phyloP scores from a whole-genome alignment of 1,284 basidiomycete species.

The Coriolopsis trogii region DNA sequence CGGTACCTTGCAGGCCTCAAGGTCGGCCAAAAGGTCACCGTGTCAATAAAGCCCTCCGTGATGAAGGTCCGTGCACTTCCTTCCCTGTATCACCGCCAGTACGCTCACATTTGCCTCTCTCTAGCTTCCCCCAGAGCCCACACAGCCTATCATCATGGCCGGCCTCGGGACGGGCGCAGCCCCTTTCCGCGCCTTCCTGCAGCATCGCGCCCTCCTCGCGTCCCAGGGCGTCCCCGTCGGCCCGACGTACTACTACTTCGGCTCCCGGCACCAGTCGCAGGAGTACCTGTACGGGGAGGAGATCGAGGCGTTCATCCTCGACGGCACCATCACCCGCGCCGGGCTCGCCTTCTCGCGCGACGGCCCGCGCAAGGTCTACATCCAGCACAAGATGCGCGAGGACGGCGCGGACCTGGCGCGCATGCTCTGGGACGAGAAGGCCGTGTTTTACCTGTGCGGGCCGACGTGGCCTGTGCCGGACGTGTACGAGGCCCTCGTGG shows the following conservation, averaged over 20 bases:
- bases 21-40: slow-evolving; percentile 92
- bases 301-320: slow-evolving; percentile 81
- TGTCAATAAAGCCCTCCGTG: slow-evolving; percentile 97
- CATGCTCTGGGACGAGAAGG: slow-evolving; percentile 72
- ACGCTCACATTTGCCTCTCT: not conserved
- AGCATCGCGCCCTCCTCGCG: slow-evolving; percentile 87
- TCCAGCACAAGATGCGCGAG: slow-evolving; percentile 97
- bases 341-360: slow-evolving; percentile 98
- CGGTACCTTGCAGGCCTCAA: slow-evolving; percentile 87
- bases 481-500: slow-evolving; percentile 90
- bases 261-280: slow-evolving; percentile 91
- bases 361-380: slow-evolving; percentile 91
- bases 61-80: slow-evolving; percentile 79
- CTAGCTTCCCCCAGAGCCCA: slow-evolving; percentile 81
- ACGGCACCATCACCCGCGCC: slow-evolving; percentile 84
- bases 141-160: slow-evolving; percentile 97
- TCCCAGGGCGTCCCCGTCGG: slow-evolving; percentile 82
- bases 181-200: slow-evolving; percentile 98
- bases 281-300: slow-evolving; percentile 98
- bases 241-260: slow-evolving; percentile 97
- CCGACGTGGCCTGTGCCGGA: slow-evolving; percentile 99
- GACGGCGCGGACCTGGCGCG: slow-evolving; percentile 79
- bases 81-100: not conserved
- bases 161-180: slow-evolving; percentile 98
- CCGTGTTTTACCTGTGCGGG: slow-evolving; percentile 96